phyloP scores from a whole-genome alignment of 1,139 yeast species.

The Candida anutae region DNA sequence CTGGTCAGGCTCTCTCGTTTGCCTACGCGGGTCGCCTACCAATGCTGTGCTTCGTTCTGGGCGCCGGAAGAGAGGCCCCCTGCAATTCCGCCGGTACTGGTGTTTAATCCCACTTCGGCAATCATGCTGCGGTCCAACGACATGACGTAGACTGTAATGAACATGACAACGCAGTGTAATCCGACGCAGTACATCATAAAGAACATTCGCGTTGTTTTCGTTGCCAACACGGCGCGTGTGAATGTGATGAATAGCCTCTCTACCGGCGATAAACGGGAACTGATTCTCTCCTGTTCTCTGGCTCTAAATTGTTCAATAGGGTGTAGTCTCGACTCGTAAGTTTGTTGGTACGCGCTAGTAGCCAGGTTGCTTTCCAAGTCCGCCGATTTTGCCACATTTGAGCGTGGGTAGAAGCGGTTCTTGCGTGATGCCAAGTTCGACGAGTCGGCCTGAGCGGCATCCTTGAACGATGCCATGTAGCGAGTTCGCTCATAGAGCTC shows the following conservation, averaged over 20 bases:
- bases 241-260: conserved; percentile 73
- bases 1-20: too few relatives aligned
- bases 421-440: conserved; percentile 9
- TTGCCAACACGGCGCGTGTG: conserved; percentile 68
- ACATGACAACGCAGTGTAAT: conserved; percentile 67
- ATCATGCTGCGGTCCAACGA: conserved; percentile 37
- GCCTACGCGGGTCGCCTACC: too few relatives aligned
- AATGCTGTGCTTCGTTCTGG: too few relatives aligned
- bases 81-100: conserved; percentile 41
- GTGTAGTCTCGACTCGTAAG: conserved; percentile 72
- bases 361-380: conserved; percentile 54
- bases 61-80: too few relatives aligned
- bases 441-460: conserved; percentile 7
- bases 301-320: conserved; percentile 81
- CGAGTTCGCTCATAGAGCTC: conserved; percentile 77
- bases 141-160: conserved; percentile 54
- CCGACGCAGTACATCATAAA: conserved; percentile 70
- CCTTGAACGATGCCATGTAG: conserved; percentile 53
- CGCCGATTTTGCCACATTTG: conserved; percentile 16
- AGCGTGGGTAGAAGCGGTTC: conserved; percentile 23
- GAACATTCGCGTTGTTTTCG: conserved; percentile 62
- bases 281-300: conserved; percentile 69
- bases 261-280: conserved; percentile 63
- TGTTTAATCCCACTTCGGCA: conserved; percentile 42
- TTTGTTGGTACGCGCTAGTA: conserved; percentile 50